Percentiles rank a stretch among this genome's conserved stretches.
Evolutionary conservation across 805 yeast species (phyloP).

Genomic region (Yamadazyma kitorensis): DNA sequence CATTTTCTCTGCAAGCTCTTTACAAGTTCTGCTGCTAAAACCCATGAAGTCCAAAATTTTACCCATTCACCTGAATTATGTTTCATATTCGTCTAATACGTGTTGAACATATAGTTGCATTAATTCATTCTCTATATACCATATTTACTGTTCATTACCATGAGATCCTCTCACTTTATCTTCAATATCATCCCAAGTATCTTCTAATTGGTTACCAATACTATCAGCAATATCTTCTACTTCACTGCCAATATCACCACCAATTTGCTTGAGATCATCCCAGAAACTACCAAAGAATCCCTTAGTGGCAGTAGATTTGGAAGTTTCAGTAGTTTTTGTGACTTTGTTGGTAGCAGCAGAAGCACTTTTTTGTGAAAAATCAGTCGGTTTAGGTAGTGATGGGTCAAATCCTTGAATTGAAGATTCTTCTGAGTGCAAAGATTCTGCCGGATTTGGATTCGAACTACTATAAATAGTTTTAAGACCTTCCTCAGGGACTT

Average conservation of each 20-base stretch:
- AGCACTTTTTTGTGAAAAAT: conserved; percentile 4
- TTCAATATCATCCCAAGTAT: conserved; percentile 4
- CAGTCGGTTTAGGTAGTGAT: conserved; percentile 13
- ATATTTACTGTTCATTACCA: too few species aligned
- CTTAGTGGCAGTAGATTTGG: conserved; percentile 2
- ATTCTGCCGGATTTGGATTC: conserved; percentile 21
- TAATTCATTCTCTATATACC: too few species aligned
- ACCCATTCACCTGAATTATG: too few species aligned
- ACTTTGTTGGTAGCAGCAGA: background rate
- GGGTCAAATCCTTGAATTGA: conserved; percentile 9
- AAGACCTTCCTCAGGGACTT: conserved; percentile 10
- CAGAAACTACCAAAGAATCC: conserved; percentile 4
- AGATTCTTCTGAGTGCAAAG: conserved; percentile 24
- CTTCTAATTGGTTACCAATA: conserved; percentile 12
- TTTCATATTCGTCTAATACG: too few species aligned
- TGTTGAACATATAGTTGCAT: too few species aligned
- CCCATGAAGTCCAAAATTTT: too few species aligned
- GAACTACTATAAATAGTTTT: conserved; percentile 17
- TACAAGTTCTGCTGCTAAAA: too few species aligned
- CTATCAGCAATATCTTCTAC: conserved; percentile 15
- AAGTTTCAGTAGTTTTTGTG: conserved; percentile 1
- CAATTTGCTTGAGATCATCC: conserved; percentile 15
- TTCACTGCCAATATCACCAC: conserved; percentile 12
- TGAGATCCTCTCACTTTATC: too few species aligned
- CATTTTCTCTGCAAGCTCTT: too few species aligned